Base-by-base conservation (phyloP, 768 basidiomycete species). In the Hygrocybe coccinea region DNA sequence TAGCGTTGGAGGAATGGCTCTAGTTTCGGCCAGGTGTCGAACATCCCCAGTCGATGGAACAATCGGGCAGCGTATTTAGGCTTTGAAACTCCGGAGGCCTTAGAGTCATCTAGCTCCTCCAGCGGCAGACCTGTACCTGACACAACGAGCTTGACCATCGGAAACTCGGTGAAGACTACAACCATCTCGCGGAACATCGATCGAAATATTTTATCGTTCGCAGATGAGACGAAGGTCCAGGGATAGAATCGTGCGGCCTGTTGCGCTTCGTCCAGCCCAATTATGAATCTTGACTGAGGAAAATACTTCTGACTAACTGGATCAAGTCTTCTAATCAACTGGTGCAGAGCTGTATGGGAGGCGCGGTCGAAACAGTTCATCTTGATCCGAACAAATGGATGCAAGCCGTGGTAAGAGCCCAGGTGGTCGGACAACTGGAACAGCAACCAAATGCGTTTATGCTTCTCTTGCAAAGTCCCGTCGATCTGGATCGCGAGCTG, bases 31-130 rank as follows among this genome's bases (percentile, higher is more conserved):
- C 59, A 59, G 37, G 50, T 41, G 34, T 61, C 59, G 37, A 60
- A 55, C 60, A 62, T 62, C 56, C 59, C 59, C 47, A 62, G 39
- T 2, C 58, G 33, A 37, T 60, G 60, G 54, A 60, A 58, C 14
- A 60, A 25, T 52, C 35, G 17, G 41, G 60, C 54, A 12, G 6
- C 29, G n/a, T 48, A n/a, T n/a, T n/a, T 33, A 49, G 60, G 59
- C 47, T 62, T 62, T 50, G 24, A 59, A 24, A 61, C 60, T 36
- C 59, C 46, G 22, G 60, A 61, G 54, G 3, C 36, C 34, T 48
- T 6, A 25, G 35, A 17, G 25, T 56, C 53, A 37, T 56, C 56
- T 52, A 60, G 43, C 7, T 60, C 60, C 46, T 46, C 60, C 41
- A 59, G 52, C 33, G 55, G 51, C 39, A 59, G 19, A 56, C 52